Conservation (phyloP, 2,329 filamentous ascomycete genomes). For the Fusarium palustre region DNA sequence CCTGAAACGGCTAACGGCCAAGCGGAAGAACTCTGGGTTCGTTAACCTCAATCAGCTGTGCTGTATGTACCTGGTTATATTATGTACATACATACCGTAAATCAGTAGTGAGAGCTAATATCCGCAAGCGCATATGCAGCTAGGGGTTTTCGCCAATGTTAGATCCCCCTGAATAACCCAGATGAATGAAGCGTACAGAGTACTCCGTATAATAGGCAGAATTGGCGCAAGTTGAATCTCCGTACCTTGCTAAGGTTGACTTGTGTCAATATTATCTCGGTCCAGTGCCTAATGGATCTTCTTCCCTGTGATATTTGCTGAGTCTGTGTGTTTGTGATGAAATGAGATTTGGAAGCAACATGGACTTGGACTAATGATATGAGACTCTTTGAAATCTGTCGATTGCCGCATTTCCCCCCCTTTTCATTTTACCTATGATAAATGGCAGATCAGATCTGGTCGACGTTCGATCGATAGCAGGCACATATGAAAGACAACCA, state of each 20-base stretch:
- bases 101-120: slow-evolving; percentile 29
- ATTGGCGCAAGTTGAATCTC: not conserved
- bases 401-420: slow-evolving; percentile 3
- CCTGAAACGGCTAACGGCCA: slow-evolving; percentile 24
- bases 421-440: not conserved
- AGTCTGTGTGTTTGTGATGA: not conserved
- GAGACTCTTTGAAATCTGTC: slow-evolving; percentile 8
- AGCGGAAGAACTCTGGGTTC: slow-evolving; percentile 12
- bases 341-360: not conserved
- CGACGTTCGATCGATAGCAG: not conserved
- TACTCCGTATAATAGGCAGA: not conserved
- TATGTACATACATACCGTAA: not conserved
- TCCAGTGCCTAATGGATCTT: not conserved
- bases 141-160: slow-evolving; percentile 10
- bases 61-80: too few species aligned
- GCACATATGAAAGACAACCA: not conserved
- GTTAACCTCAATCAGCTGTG: not conserved
- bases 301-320: not conserved
- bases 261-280: not conserved
- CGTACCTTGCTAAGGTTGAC: not conserved
- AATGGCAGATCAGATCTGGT: slow-evolving; percentile 6
- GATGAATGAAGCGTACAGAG: not conserved
- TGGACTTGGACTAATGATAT: not conserved
- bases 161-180: not conserved
- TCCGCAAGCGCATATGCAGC: slow-evolving; percentile 33